Base-by-base conservation (phyloP, 495 filamentous ascomycete genomes). In the Entonaema liquescens region DNA sequence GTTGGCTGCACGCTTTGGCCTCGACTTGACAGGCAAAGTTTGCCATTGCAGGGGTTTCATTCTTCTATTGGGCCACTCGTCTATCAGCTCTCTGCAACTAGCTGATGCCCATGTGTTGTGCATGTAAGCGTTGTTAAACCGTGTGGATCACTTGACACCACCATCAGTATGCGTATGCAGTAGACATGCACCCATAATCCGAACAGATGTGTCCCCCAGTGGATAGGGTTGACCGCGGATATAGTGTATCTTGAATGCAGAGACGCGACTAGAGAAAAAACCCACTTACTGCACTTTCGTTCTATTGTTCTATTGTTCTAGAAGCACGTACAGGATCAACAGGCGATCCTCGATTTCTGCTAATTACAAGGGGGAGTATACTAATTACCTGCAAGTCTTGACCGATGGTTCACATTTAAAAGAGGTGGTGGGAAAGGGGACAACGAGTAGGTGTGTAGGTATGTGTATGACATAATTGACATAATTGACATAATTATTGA, bases 31-130 rank as follows among this genome's bases (percentile, higher is more conserved):
- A 65, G 42, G 62, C 44, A 42, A 25, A 59, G 66, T 63, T 64
- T 63, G 71, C 62, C 63, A 63, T 55, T 49, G 23, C 54, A 74
- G 59, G 68, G 71, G 67, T 0, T 28, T 47, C 26, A n/a, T 11
- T 19, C 44, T 62, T 47, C 67, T 63, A 70, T 70, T 70, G 71
- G 68, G 25, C 58, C 17, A 33, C 65, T 63, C 56, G 47, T 65
- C 71, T 49, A 57, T 74, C 62, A 71, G 67, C 71, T 67, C 67
- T 58, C 67, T 68, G 71, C 70, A 73, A 36, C 70, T 66, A 73
- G 70, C 62, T 40, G 60, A 74, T 71, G 71, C 67, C 71, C 71
- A 74, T 74, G 71, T 74, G 71, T 71, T 71, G 65, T 71, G 71
- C 62, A 70, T 71, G 62, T 70, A 74, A 40, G 31, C 68, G 55